Percentiles rank a stretch among this genome's conserved stretches.
These are phyloP conservation scores for Carpinus fangiana DNA, from an alignment of 306 rosid species.

Conservation along the genomic window DNA sequence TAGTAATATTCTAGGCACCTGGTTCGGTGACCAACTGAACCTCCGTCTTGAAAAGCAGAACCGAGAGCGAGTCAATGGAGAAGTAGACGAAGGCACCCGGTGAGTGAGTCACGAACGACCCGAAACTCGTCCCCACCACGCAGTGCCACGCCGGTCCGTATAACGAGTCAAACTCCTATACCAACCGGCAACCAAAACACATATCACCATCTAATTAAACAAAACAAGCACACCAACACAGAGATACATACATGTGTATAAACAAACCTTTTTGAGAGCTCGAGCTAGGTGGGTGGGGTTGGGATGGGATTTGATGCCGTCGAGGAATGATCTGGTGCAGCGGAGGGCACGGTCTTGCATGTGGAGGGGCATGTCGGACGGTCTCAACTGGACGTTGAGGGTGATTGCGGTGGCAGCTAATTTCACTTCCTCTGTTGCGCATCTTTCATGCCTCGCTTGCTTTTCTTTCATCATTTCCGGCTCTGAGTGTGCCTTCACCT, in stretches of 20 bases:
- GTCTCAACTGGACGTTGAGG: conserved; percentile 54
- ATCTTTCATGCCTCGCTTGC: conserved; percentile 19
- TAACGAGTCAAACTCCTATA: conserved; percentile 52
- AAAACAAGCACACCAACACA: not conserved
- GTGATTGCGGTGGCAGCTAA: conserved; percentile 57
- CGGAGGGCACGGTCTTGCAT: conserved; percentile 61
- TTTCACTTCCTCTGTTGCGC: conserved; percentile 28
- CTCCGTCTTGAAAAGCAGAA: conserved; percentile 72
- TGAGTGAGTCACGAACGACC: conserved; percentile 67
- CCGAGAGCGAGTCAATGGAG: conserved; percentile 59
- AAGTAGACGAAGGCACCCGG: conserved; percentile 58
- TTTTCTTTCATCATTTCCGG: conserved; percentile 21
- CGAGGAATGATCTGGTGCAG: conserved; percentile 44
- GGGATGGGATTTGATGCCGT: conserved; percentile 28
- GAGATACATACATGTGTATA: not conserved
- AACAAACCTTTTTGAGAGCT: conserved; percentile 57
- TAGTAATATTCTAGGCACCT: not conserved
- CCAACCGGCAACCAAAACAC: not conserved
- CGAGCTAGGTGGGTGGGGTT: conserved; percentile 57
- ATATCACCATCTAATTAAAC: no score
- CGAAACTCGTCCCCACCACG: conserved; percentile 70
- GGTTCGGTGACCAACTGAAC: conserved; percentile 50
- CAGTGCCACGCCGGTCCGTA: conserved; percentile 76
- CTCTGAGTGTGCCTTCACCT: conserved; percentile 6
- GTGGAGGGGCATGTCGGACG: conserved; percentile 63